These are phyloP conservation scores for Claviceps spartinae DNA, from an alignment of 2,329 filamentous ascomycete genomes.

Conservation along the genomic window DNA sequence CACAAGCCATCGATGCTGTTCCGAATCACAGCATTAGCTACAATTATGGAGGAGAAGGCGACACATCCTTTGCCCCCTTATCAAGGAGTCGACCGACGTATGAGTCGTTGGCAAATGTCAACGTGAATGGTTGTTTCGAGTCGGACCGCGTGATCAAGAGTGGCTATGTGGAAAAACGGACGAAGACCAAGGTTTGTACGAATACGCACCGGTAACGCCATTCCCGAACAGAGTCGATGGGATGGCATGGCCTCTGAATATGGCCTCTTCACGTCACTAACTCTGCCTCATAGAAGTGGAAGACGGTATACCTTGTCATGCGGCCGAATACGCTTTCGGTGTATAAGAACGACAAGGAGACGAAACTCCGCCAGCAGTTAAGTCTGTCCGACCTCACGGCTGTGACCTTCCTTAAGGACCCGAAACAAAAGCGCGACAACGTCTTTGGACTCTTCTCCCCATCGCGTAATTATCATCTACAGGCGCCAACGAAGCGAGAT, in stretches of 20 bases:
- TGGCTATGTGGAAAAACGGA: slow-evolving; percentile 75
- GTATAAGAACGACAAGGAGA: slow-evolving; percentile 85
- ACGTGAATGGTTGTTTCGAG: slow-evolving; percentile 89
- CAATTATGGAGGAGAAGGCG: slow-evolving; percentile 5
- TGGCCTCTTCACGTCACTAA: slow-evolving; percentile 5
- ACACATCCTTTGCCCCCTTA: slow-evolving; percentile 10
- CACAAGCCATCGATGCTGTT: slow-evolving; percentile 10
- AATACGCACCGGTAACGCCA: too few species aligned
- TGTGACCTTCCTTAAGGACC: slow-evolving; percentile 75
- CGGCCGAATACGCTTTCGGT: slow-evolving; percentile 82
- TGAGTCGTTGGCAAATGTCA: slow-evolving; percentile 70
- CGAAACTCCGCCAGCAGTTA: slow-evolving; percentile 78
- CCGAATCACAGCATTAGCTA: not conserved
- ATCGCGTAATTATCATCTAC: slow-evolving; percentile 81
- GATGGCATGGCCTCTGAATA: too few species aligned
- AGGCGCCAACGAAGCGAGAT: slow-evolving; percentile 59
- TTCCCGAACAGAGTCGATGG: not conserved
- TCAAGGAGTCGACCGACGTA: slow-evolving; percentile 23
- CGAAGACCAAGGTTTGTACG: slow-evolving; percentile 69
- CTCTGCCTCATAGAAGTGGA: slow-evolving; percentile 56
- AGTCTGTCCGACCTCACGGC: slow-evolving; percentile 82
- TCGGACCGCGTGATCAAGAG: slow-evolving; percentile 89
- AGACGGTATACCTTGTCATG: slow-evolving; percentile 75
- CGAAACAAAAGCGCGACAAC: slow-evolving; percentile 73
- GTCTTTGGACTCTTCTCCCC: slow-evolving; percentile 90